Percentiles rank a stretch among this genome's conserved stretches.
These are phyloP conservation scores for Rhizomucor miehei DNA, from an alignment of 371 early-diverging fungal species.

Conservation along the genomic window DNA sequence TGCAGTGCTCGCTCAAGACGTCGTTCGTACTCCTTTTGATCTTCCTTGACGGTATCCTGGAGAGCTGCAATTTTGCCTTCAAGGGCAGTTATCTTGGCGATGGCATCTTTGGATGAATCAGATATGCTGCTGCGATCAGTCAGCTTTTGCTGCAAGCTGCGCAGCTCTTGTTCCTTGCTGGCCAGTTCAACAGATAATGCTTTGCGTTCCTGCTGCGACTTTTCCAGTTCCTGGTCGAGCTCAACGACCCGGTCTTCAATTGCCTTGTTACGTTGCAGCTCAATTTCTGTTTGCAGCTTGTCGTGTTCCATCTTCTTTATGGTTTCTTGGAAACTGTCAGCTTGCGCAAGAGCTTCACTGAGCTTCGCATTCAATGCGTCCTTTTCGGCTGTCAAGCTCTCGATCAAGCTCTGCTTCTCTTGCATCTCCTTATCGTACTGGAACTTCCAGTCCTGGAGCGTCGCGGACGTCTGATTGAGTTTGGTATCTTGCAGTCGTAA, in stretches of 20 bases:
- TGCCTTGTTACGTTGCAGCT: slow-evolving; percentile 3
- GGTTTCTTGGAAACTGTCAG: background rate
- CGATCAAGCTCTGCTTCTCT: slow-evolving; percentile 1
- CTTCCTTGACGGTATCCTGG: background rate
- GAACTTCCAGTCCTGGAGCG: background rate
- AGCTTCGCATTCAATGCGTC: background rate
- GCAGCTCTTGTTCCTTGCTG: background rate
- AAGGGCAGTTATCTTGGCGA: background rate
- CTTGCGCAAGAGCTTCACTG: background rate
- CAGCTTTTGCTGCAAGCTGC: background rate
- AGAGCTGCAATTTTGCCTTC: background rate
- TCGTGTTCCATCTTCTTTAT: background rate
- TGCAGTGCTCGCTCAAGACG: slow-evolving; percentile 8
- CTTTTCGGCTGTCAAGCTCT: slow-evolving; percentile 14
- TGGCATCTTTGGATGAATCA: too few relatives aligned
- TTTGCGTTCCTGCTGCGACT: background rate
- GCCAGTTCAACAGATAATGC: background rate
- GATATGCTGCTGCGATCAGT: background rate
- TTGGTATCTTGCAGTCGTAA: slow-evolving; percentile 28
- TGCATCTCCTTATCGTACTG: slow-evolving; percentile 10
- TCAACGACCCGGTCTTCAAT: slow-evolving; percentile 20
- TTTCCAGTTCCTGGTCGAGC: slow-evolving; percentile 15
- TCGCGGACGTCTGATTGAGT: background rate
- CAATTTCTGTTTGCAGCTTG: background rate
- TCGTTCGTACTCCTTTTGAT: slow-evolving; percentile 9